Evolutionary conservation across 192 early-diverging fungal species (phyloP).

Genomic region (Coemansia erecta): DNA sequence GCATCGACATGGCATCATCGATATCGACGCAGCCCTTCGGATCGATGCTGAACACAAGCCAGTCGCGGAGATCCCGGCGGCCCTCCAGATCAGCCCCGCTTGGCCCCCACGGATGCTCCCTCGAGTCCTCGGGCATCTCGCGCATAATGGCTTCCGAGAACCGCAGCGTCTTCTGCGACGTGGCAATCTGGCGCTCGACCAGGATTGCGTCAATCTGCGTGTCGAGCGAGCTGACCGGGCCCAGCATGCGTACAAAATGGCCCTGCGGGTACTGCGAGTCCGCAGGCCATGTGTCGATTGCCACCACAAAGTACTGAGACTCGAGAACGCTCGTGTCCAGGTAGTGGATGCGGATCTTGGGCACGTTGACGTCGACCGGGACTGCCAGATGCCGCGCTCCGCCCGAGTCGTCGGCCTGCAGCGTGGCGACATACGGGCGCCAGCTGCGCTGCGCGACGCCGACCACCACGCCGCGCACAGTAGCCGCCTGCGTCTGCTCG

Average conservation of each 20-base stretch:
- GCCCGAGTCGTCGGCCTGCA: slow-evolving; percentile 59
- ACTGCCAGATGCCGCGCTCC: slow-evolving; percentile 63
- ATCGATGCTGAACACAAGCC: slow-evolving; percentile 67
- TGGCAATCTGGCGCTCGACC: slow-evolving; percentile 73
- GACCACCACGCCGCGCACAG: slow-evolving; percentile 54
- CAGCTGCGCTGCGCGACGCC: slow-evolving; percentile 66
- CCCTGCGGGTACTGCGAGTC: slow-evolving; percentile 74
- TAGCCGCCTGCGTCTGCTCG: background rate
- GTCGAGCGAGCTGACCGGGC: slow-evolving; percentile 63
- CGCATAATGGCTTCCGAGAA: slow-evolving; percentile 63
- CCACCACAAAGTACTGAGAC: slow-evolving; percentile 68
- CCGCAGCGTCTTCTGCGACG: slow-evolving; percentile 68
- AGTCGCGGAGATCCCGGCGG: slow-evolving; percentile 39
- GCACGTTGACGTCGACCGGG: slow-evolving; percentile 64
- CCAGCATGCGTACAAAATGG: slow-evolving; percentile 70
- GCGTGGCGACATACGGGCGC: slow-evolving; percentile 74
- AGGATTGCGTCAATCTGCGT: slow-evolving; percentile 75
- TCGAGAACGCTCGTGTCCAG: slow-evolving; percentile 56
- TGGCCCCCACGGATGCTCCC: slow-evolving; percentile 57
- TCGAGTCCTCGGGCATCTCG: slow-evolving; percentile 64
- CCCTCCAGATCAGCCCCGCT: slow-evolving; percentile 23
- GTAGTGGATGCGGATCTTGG: slow-evolving; percentile 75
- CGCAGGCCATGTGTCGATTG: slow-evolving; percentile 68
- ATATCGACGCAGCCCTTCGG: slow-evolving; percentile 78
- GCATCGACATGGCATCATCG: slow-evolving; percentile 74